phyloP scores from a whole-genome alignment of 2,329 filamentous ascomycete genomes.

The Xenoacremonium recifei region DNA sequence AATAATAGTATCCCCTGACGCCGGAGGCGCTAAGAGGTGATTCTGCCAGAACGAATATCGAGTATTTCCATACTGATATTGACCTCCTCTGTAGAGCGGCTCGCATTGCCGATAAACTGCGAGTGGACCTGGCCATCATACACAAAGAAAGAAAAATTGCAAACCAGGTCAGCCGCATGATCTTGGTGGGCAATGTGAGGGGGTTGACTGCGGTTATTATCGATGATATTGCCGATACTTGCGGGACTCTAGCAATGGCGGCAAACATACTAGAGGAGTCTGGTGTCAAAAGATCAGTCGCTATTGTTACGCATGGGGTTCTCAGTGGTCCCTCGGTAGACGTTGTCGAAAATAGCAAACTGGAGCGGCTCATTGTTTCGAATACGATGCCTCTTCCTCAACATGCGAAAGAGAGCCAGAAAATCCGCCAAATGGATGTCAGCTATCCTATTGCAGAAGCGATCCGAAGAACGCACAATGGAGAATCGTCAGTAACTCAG shows the following conservation, averaged over 20 bases:
- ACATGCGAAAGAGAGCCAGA: background rate
- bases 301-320: constrained; percentile 92
- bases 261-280: constrained; percentile 83
- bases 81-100: constrained; percentile 64
- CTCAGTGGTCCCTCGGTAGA: constrained; percentile 57
- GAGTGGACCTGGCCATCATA: constrained; percentile 86
- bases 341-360: constrained; percentile 2
- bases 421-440: background rate
- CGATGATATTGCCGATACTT: constrained; percentile 96
- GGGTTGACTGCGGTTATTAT: constrained; percentile 91
- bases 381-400: constrained; percentile 2
- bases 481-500: background rate
- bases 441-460: constrained; percentile 2
- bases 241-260: constrained; percentile 77
- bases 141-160: constrained; percentile 86
- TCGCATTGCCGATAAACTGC: constrained; percentile 84
- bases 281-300: constrained; percentile 80
- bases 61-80: too few species aligned
- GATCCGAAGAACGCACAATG: constrained; percentile 3
- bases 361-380: constrained; percentile 1
- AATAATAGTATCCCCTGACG: constrained; percentile 91
- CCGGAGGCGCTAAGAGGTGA: constrained; percentile 80
- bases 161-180: constrained; percentile 88
- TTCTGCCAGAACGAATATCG: background rate
- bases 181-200: constrained; percentile 81